Evolutionary conservation across 1,284 basidiomycete genomes (phyloP).

Genomic region (Fomitopsis schrenkii): DNA sequence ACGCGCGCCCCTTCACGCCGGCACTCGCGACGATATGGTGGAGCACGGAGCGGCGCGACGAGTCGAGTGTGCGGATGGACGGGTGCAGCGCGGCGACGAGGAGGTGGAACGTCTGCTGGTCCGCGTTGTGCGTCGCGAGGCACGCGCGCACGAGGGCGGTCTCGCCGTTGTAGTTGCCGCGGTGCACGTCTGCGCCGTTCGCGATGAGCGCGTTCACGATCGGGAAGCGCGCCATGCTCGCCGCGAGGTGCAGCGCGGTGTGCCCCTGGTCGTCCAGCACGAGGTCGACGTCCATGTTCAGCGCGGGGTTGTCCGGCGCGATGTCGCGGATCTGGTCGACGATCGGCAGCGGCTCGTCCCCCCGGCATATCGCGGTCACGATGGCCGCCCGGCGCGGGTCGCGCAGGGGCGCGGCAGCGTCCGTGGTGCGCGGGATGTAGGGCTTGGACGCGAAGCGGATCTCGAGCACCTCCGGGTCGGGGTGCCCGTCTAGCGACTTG

Average conservation of each 20-base stretch:
- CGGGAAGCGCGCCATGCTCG: slow-evolving; percentile 74
- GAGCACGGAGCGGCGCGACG: slow-evolving; percentile 84
- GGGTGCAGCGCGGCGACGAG: slow-evolving; percentile 64
- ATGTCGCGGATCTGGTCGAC: slow-evolving; percentile 65
- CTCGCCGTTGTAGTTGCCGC: slow-evolving; percentile 93
- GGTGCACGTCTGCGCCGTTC: slow-evolving; percentile 79
- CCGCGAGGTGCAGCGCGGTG: slow-evolving; percentile 91
- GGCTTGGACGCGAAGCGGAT: slow-evolving; percentile 72
- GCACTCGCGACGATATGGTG: slow-evolving; percentile 94
- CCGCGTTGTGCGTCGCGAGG: slow-evolving; percentile 85
- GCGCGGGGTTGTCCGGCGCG: slow-evolving; percentile 39
- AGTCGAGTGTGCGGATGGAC: slow-evolving; percentile 89
- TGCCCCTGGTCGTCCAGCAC: slow-evolving; percentile 94
- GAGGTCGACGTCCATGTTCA: slow-evolving; percentile 61
- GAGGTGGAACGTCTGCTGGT: slow-evolving; percentile 70
- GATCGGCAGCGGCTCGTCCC: slow-evolving; percentile 60
- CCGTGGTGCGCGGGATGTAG: slow-evolving; percentile 49
- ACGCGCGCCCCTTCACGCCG: slow-evolving; percentile 84
- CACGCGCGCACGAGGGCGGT: slow-evolving; percentile 93
- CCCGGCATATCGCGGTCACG: slow-evolving; percentile 59
- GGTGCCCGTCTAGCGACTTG: slow-evolving; percentile 11
- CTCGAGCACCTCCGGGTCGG: slow-evolving; percentile 27
- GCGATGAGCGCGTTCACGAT: slow-evolving; percentile 67
- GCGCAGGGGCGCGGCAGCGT: slow-evolving; percentile 54
- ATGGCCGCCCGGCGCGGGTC: slow-evolving; percentile 59